Conservation (phyloP, 2,329 filamentous ascomycete genomes). For the Aspergillus hiratsukae region DNA sequence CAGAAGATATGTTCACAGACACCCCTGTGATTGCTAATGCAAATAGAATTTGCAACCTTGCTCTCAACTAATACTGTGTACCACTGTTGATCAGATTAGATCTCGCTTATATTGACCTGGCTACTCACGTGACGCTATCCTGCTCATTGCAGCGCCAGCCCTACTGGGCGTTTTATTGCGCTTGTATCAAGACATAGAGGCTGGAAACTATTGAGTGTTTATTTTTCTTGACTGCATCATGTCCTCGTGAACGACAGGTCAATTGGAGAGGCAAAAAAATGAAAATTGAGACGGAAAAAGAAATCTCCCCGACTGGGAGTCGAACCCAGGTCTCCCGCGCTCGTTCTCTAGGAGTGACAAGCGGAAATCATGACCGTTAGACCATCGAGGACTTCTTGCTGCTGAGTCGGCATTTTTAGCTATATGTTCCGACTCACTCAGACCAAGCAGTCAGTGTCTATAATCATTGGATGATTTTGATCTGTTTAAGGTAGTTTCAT, state of each 20-base stretch:
- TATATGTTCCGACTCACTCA: background rate
- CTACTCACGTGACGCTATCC: background rate
- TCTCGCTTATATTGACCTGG: background rate
- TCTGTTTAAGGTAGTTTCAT: no score
- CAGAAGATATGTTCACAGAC: background rate
- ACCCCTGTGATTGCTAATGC: background rate
- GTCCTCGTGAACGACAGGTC: background rate
- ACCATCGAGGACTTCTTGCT: background rate
- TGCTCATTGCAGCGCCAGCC: background rate
- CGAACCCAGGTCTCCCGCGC: background rate
- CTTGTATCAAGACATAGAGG: background rate
- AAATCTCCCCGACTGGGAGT: background rate
- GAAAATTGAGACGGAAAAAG: background rate
- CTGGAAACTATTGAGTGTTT: background rate
- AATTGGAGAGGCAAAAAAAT: background rate
- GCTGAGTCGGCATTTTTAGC: fast-evolving
- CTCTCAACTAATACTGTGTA: background rate
- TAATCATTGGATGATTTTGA: no score
- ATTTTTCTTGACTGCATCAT: background rate
- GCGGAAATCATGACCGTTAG: background rate
- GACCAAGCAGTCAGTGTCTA: no score
- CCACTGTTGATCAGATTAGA: background rate
- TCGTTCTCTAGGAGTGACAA: background rate
- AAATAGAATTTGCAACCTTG: background rate
- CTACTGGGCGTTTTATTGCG: background rate